Evolutionary conservation across 768 basidiomycete genomes (phyloP).

Genomic region (Termitomyces sp.): DNA sequence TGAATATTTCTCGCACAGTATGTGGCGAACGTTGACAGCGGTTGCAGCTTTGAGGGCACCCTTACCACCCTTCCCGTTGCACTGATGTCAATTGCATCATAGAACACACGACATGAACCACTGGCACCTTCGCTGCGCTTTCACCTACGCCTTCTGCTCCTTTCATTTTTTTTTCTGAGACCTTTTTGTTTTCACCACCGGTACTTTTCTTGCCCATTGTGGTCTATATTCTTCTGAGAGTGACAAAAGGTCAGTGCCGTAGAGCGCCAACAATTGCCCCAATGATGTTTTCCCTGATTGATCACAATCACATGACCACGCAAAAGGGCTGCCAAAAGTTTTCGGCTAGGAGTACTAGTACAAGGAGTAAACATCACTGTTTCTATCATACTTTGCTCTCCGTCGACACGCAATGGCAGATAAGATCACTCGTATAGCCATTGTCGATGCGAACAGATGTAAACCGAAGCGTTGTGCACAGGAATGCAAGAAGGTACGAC

Average conservation of each 20-base stretch:
- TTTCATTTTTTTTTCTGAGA: slow-evolving; percentile 38
- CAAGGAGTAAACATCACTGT: neutral
- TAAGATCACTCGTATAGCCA: slow-evolving; percentile 97
- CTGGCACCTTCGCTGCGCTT: slow-evolving; percentile 32
- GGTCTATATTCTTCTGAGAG: neutral
- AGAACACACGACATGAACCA: neutral
- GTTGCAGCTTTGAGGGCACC: slow-evolving; percentile 70
- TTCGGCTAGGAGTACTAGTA: slow-evolving; percentile 6
- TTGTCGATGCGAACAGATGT: slow-evolving; percentile 87
- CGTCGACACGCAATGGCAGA: slow-evolving; percentile 57
- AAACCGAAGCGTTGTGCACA: slow-evolving; percentile 96
- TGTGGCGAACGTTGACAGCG: slow-evolving; percentile 81
- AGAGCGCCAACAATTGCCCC: no score
- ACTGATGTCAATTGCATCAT: slow-evolving; percentile 1
- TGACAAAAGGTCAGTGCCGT: neutral
- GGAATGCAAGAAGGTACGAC: slow-evolving; percentile 90
- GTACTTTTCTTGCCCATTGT: slow-evolving; percentile 33
- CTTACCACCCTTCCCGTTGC: slow-evolving; percentile 31
- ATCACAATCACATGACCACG: slow-evolving; percentile 15
- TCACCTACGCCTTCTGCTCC: slow-evolving; percentile 32
- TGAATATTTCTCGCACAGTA: slow-evolving; percentile 84
- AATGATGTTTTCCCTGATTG: slow-evolving; percentile 6
- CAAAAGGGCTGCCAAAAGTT: slow-evolving; percentile 11
- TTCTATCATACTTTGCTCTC: slow-evolving; percentile 14
- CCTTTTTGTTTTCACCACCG: slow-evolving; percentile 27